phyloP scores from a whole-genome alignment of 805 yeast species.

The Blastobotrys mokoenaii region DNA sequence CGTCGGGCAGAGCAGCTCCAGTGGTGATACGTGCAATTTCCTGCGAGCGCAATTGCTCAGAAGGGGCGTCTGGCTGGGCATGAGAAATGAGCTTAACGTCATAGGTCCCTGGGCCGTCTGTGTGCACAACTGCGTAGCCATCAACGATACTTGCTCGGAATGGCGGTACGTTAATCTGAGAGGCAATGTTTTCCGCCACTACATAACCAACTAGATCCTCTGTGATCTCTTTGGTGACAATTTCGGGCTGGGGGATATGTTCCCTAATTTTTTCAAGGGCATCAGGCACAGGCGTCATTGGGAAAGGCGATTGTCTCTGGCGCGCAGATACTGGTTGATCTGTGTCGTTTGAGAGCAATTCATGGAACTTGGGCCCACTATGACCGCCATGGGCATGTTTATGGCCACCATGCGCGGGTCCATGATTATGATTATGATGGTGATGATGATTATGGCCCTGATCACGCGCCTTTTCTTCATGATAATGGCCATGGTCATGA shows the following conservation, averaged over 20 bases:
- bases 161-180: conserved; percentile 37
- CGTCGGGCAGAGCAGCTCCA: conserved; percentile 50
- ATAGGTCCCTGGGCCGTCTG: conserved; percentile 39
- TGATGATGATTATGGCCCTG: conserved; percentile 12
- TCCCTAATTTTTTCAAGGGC: conserved; percentile 32
- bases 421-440: conserved; percentile 9
- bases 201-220: conserved; percentile 32
- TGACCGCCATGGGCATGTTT: conserved; percentile 11
- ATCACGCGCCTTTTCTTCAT: conserved; percentile 5
- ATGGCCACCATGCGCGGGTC: conserved; percentile 14
- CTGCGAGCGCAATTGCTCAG: background rate
- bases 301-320: conserved; percentile 42
- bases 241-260: conserved; percentile 28
- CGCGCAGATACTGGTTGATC: conserved; percentile 34
- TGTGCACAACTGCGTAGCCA: conserved; percentile 42
- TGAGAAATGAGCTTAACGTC: conserved; percentile 36
- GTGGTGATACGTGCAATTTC: conserved; percentile 42
- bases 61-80: conserved; percentile 25
- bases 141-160: conserved; percentile 50
- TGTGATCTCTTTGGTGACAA: conserved; percentile 24
- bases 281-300: conserved; percentile 36
- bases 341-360: conserved; percentile 29
- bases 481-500: conserved; percentile 5
- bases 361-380: conserved; percentile 32
- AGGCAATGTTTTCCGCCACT: conserved; percentile 35